Base-by-base conservation (phyloP, 306 rosid genomes). In the Quercus agrifolia region DNA sequence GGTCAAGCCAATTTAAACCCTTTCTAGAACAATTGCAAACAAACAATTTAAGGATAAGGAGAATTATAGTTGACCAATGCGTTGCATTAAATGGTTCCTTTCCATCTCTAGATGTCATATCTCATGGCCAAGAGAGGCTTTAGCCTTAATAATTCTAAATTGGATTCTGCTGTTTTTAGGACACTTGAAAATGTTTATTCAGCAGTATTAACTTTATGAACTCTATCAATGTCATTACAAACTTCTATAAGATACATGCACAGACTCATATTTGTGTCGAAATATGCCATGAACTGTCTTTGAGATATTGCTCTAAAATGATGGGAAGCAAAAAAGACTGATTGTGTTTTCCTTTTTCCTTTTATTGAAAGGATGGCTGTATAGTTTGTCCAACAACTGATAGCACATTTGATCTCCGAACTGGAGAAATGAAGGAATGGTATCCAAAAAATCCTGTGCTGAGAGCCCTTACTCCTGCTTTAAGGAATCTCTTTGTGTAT, bases 401-500 rank as follows among this genome's bases (percentile, higher is more conserved):
- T n/a, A 94, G 99, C 83, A 92, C 97, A 59, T 94, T 94, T 80
- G 97, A 94, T 87, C 92, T 94, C 20, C 78, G 70, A 59, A 87
- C 87, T 1, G 99, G 99, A 77, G 88, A 70, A 7, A 71, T 91
- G 70, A 92, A 85, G 58, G 99, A 92, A 67, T 94, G 99, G 99
- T 94, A 94, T 82, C 98, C 97, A 4, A 94, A 94, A 59, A 94
- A 94, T 81, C 98, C 97, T 30, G 98, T 94, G 66, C 88, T 92
- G 58, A 86, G 97, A 82, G 87, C 76, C 74, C 95, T 94, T 38
- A 92, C 97, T 1, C 98, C 97, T 15, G 85, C 97, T 58, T 73
- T 94, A 83, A 89, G 97, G 86, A 82, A 71, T 20, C 97, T 94
- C 56, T 94, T 83, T 63, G 71, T 85, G 19, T 92, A 83, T 77